Evolutionary conservation across 2,329 filamentous ascomycete species (phyloP), one percentile per base, ranked within the genome.

Genomic region (Aspergillus tamarii): DNA sequence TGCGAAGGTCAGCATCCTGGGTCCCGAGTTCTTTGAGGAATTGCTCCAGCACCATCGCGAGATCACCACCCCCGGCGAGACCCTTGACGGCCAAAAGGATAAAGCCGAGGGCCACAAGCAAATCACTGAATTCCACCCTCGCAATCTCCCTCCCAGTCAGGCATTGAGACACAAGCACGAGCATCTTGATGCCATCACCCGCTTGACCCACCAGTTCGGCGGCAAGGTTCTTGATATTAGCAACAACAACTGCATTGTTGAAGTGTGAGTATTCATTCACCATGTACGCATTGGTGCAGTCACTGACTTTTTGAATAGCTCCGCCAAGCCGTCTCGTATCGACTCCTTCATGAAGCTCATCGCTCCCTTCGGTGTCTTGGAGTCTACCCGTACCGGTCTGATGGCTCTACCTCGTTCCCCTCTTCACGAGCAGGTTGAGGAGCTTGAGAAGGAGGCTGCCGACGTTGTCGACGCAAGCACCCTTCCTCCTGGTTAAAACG

Each of bases 341-440:
- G 93, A 99, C 81, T 96, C 93, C 2, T 99, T 97, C 84, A 90
- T 99, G 82, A 99, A 98, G 83, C 87, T 99, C 66, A 89, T 99
- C 74, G 86, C 88, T 62, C 94, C 94, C 14, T 99, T 98, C 77
- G 95, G 95, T 75, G 97, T 99, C 71, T 86, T 99, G 58, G 95
- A 99, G 83, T 97, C 94, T 57, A 93, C 94, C 58, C 89, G 95
- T 66, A 98, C 95, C 63, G 95, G 95, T 78, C 86, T 99, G 64
- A 99, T 98, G 94, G 95, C 95, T 55, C 85, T 99, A 69, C 95
- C 95, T 63, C 91, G 95, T 70, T 97, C 95, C 41, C 95, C 95
- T 45, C 87, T 99, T 54, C 88, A 91, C 66, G 90, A 88, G 63
- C 86, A 88, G 28, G 87, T 86, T 60, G 92, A 94, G 68, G 87